Percentiles rank a stretch among this genome's conserved stretches.
Conservation (phyloP, 2,329 filamentous ascomycete genomes). For the Camillea tinctor region DNA sequence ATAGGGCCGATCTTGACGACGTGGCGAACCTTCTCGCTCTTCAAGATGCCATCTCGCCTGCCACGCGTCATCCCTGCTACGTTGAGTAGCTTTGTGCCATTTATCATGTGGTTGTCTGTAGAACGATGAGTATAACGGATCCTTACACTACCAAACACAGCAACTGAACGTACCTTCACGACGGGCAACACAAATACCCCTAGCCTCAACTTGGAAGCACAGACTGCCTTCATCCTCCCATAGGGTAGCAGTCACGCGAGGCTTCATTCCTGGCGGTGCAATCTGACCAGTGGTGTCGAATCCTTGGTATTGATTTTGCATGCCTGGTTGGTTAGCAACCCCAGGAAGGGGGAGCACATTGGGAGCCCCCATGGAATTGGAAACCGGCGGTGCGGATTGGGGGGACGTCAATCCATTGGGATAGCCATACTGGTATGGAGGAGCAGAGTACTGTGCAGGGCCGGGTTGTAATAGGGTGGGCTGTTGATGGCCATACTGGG, state of each 20-base stretch:
- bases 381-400: conserved; percentile 65
- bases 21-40: conserved; percentile 94
- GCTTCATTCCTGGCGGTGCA: conserved; percentile 92
- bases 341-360: conserved; percentile 72
- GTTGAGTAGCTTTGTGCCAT: conserved; percentile 94
- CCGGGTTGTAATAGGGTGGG: conserved; percentile 73
- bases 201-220: conserved; percentile 96
- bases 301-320: conserved; percentile 57
- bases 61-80: conserved; percentile 98
- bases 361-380: conserved; percentile 65
- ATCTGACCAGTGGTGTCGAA: conserved; percentile 89
- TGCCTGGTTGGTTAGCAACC: conserved; percentile 47
- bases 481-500: conserved; percentile 78
- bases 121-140: conserved; percentile 17
- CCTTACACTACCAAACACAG: background rate
- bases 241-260: conserved; percentile 88
- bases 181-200: conserved; percentile 91
- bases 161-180: conserved; percentile 67
- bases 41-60: conserved; percentile 90
- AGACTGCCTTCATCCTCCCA: conserved; percentile 98
- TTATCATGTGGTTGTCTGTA: conserved; percentile 94
- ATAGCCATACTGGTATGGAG: conserved; percentile 72
- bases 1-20: conserved; percentile 99
- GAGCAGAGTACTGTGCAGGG: conserved; percentile 66
- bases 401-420: conserved; percentile 77